phyloP scores from a whole-genome alignment of 192 early-diverging fungal genomes.

The Linnemannia elongata region DNA sequence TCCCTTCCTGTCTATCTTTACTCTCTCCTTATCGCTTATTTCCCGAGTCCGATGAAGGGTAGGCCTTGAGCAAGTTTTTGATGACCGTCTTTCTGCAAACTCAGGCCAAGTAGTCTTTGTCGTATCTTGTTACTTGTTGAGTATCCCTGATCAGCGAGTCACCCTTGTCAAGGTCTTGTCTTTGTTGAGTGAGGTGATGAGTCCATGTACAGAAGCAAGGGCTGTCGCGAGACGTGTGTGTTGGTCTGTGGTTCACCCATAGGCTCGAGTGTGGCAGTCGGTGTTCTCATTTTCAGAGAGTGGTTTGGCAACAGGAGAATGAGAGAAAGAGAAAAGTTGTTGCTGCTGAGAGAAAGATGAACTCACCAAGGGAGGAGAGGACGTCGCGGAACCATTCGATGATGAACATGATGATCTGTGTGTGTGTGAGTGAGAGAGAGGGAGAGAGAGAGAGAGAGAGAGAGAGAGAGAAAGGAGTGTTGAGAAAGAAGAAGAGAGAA shows the following conservation, averaged over 20 bases:
- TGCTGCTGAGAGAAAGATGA: neutral
- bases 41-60: neutral
- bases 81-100: neutral
- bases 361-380: constrained; percentile 89
- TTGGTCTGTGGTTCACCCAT: neutral
- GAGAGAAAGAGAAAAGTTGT: neutral
- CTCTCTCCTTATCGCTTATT: neutral
- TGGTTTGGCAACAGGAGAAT: neutral
- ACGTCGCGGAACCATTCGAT: constrained; percentile 99
- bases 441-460: neutral
- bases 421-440: neutral
- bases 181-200: neutral
- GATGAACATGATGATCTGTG: constrained; percentile 83
- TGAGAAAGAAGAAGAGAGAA: neutral
- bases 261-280: neutral
- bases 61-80: neutral
- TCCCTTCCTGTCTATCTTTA: neutral
- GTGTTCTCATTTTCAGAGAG: too few species aligned
- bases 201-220: neutral
- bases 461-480: neutral
- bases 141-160: neutral
- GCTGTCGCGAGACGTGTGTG: neutral
- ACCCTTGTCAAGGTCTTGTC: neutral
- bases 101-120: neutral
- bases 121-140: neutral